phyloP scores from a whole-genome alignment of 2,329 filamentous ascomycete genomes.

The Thielaviopsis euricoi region DNA sequence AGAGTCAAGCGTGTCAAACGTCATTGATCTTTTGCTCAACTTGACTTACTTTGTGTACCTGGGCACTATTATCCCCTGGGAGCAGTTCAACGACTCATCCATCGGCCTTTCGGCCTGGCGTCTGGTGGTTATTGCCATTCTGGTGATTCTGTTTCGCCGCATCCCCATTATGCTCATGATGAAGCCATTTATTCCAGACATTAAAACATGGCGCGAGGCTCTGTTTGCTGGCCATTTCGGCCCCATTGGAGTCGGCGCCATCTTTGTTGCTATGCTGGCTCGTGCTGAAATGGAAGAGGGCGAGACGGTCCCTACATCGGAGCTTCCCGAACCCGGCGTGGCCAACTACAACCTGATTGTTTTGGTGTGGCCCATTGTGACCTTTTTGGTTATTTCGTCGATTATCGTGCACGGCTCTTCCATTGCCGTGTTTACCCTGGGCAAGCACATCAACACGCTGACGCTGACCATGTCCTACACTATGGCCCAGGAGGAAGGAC shows the following conservation, averaged over 20 bases:
- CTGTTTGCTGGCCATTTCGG: slow-evolving; percentile 95
- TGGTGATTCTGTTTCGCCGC: slow-evolving; percentile 89
- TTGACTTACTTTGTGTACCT: slow-evolving; percentile 97
- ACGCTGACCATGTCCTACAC: slow-evolving; percentile 95
- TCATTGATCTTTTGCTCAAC: slow-evolving; percentile 93
- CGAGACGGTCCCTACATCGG: slow-evolving; percentile 54
- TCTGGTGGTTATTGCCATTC: slow-evolving; percentile 78
- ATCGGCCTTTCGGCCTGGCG: slow-evolving; percentile 75
- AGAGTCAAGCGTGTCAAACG: slow-evolving; percentile 96
- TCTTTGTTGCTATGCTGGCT: slow-evolving; percentile 86
- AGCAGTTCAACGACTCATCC: slow-evolving; percentile 61
- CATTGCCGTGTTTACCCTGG: slow-evolving; percentile 89
- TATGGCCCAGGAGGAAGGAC: slow-evolving; percentile 69
- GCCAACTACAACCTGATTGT: slow-evolving; percentile 56
- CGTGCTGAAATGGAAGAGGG: slow-evolving; percentile 76
- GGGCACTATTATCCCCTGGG: slow-evolving; percentile 93
- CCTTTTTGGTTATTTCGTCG: slow-evolving; percentile 84
- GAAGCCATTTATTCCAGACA: slow-evolving; percentile 86
- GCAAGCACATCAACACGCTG: slow-evolving; percentile 94
- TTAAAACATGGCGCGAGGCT: slow-evolving; percentile 96
- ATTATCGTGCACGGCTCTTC: slow-evolving; percentile 97
- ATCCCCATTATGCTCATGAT: slow-evolving; percentile 86
- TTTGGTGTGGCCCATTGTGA: slow-evolving; percentile 88
- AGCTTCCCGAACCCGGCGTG: slow-evolving; percentile 36
- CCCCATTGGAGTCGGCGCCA: slow-evolving; percentile 89